Base-by-base conservation (phyloP, 768 basidiomycete genomes). In the Cystobasidium onofrii region DNA sequence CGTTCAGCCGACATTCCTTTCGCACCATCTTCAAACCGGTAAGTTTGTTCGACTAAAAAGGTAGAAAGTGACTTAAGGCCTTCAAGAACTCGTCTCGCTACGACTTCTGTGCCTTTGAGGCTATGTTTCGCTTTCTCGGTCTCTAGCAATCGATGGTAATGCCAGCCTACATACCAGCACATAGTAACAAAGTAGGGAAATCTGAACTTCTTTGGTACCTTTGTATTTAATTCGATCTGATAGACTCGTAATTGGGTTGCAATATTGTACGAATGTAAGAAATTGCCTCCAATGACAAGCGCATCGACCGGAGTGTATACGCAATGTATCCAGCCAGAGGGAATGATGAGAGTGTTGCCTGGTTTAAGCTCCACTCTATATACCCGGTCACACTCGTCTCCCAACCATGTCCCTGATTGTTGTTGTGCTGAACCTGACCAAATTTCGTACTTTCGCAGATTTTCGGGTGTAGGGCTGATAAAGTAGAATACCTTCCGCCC, bases 321-420 rank as follows among this genome's bases (percentile, higher is more conserved):
- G 13, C 92, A 92, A 80, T 99, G 95, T 74, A 98, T 97, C 90
- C 95, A 99, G 0, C 95, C 95, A 0, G 92, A 88, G 0, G 95
- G 80, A 39, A 80, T 81, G 64, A 78, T 77, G 89, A 93, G 90
- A 2, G 91, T 93, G 76, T 92, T 91, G 9, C 91, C 91, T 29
- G 85, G 83, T 25, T 83, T 82, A 71, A 94, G 81, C 75, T 89
- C 88, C 12, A 94, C 80, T 80, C 90, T 93, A 79, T 87, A 86
- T 9, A 99, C 96, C 76, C 91, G 89, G 76, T 96, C 92, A 12
- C 88, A 90, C 86, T 91, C 84, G 78, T 94, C 91, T 4, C 95
- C 96, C 3, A 98, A 84, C 94, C 95, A 99, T 10, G 87, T 86
- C 74, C 86, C 86, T 69, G 88, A 88, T 80, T 99, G 95, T 46